phyloP scores from a whole-genome alignment of 495 filamentous ascomycete species.

The Hypoxylon lienhwacheense region DNA sequence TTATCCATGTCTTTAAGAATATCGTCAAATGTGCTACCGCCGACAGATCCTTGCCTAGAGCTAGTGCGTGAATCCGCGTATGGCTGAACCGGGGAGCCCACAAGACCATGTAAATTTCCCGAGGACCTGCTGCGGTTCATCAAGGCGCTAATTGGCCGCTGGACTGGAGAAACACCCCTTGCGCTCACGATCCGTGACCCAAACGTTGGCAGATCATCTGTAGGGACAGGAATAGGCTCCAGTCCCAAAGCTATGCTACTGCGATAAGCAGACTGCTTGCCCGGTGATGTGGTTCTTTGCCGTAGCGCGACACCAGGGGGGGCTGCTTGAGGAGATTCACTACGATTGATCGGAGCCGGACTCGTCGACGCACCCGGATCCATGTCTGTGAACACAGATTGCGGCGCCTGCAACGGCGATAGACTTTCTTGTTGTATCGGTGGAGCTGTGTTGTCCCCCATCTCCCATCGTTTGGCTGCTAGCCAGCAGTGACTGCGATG shows the following conservation, averaged over 20 bases:
- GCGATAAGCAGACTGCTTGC: constrained; percentile 40
- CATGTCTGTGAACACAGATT: constrained; percentile 36
- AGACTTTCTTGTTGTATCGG: constrained; percentile 28
- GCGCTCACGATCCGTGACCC: constrained; percentile 33
- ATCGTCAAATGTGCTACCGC: constrained; percentile 64
- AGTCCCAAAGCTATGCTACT: constrained; percentile 52
- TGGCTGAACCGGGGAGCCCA: constrained; percentile 17
- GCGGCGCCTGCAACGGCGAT: constrained; percentile 46
- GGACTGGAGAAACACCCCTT: constrained; percentile 32
- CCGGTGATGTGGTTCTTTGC: constrained; percentile 40
- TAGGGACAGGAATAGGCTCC: constrained; percentile 43
- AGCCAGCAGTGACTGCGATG: constrained; percentile 91
- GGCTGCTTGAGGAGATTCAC: constrained; percentile 32
- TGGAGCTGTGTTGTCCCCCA: constrained; percentile 26
- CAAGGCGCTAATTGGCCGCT: constrained; percentile 34
- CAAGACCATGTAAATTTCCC: constrained; percentile 33
- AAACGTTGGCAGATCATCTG: constrained; percentile 15
- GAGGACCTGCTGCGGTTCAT: constrained; percentile 36
- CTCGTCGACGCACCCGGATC: constrained; percentile 30
- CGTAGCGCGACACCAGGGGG: constrained; percentile 41
- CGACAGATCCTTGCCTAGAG: constrained; percentile 46
- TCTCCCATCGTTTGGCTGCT: constrained; percentile 72
- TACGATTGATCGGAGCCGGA: constrained; percentile 28
- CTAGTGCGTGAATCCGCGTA: constrained; percentile 24
- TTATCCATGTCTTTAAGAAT: constrained; percentile 59